Percentiles rank a stretch among this genome's conserved stretches.
Conservation (phyloP, 169 alveolate species). For the Plasmodium gonderi region DNA sequence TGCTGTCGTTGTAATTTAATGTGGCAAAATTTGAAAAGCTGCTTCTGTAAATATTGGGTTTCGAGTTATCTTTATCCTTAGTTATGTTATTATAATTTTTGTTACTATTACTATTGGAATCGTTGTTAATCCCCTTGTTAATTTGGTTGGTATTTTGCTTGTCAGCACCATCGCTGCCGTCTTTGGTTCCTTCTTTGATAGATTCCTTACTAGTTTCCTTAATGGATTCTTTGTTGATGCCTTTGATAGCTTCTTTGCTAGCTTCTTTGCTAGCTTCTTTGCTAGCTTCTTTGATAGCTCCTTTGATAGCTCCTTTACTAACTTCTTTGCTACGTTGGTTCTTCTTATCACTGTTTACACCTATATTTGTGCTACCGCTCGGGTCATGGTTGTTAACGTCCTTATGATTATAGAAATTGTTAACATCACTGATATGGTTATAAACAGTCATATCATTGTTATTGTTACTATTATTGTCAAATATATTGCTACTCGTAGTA, state of each 20-base stretch:
- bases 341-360: not conserved
- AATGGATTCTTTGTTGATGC: too few species aligned
- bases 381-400: not conserved
- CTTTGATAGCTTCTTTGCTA: not conserved
- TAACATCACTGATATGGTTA: not conserved
- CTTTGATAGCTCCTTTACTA: not conserved
- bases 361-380: too few species aligned
- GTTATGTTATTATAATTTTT: not conserved
- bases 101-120: not conserved
- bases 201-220: too few species aligned
- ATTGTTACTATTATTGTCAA: slow-evolving; percentile 6
- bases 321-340: too few species aligned
- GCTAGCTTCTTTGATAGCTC: not conserved
- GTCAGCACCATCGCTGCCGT: not conserved
- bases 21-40: slow-evolving; percentile 60
- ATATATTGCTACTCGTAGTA: slow-evolving; percentile 12
- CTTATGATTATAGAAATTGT: not conserved
- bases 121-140: not conserved
- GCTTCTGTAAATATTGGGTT: slow-evolving; percentile 19
- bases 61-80: slow-evolving; percentile 13
- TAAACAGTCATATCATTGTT: not conserved
- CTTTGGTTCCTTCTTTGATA: not conserved
- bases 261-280: not conserved
- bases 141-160: not conserved
- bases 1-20: slow-evolving; percentile 56